phyloP scores from a whole-genome alignment of 2,329 filamentous ascomycete genomes.

The Calonectria pseudoturangicola region DNA sequence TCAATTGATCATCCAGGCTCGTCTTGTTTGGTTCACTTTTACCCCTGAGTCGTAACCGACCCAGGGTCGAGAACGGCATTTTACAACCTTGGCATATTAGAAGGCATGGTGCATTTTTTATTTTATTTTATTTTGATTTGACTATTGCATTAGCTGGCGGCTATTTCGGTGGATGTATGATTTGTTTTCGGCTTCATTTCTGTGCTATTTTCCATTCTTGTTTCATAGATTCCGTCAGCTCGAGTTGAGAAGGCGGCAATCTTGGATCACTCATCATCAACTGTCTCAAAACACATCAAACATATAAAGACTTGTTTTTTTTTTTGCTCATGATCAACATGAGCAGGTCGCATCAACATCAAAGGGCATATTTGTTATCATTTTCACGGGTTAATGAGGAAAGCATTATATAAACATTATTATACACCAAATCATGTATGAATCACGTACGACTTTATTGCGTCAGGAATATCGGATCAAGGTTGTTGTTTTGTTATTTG shows the following conservation, averaged over 20 bases:
- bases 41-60: slow-evolving; percentile 30
- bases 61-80: slow-evolving; percentile 35
- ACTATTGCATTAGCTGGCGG: slow-evolving; percentile 45
- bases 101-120: slow-evolving; percentile 35
- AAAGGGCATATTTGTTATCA: slow-evolving; percentile 28
- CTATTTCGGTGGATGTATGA: slow-evolving; percentile 43
- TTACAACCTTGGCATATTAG: slow-evolving; percentile 39
- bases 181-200: slow-evolving; percentile 16
- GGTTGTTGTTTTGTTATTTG: background rate
- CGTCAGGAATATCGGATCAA: slow-evolving; percentile 25
- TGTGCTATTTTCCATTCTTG: slow-evolving; percentile 25
- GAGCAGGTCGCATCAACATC: slow-evolving; percentile 6
- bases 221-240: slow-evolving; percentile 19
- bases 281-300: slow-evolving; percentile 36
- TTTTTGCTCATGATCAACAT: slow-evolving; percentile 26
- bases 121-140: background rate
- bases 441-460: slow-evolving; percentile 39
- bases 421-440: slow-evolving; percentile 47
- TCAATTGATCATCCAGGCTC: slow-evolving; percentile 19
- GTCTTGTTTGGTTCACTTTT: slow-evolving; percentile 27
- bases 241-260: slow-evolving; percentile 13
- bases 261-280: slow-evolving; percentile 30
- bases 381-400: slow-evolving; percentile 33
- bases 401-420: slow-evolving; percentile 9
- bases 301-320: slow-evolving; percentile 21